Base-by-base conservation (phyloP, 2,329 filamentous ascomycete genomes). In the Nemania diffusa region DNA sequence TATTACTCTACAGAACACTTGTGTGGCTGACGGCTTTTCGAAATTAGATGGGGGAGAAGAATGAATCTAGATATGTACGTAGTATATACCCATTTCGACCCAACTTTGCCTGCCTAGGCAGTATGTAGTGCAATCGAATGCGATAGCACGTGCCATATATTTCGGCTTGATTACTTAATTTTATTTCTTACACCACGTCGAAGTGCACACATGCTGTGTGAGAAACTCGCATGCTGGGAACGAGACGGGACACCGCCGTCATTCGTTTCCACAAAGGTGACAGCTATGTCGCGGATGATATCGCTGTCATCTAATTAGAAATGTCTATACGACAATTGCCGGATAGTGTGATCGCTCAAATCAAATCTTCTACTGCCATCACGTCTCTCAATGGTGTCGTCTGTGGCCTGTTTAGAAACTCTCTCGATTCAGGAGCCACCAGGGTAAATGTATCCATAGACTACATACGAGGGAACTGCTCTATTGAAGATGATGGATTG, bases 301-400 rank as follows among this genome's bases (percentile, higher is more conserved):
- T 24, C 24, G 29, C 2, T 20, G 17, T 40, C 46, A 8, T 62
- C 61, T 57, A 13, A 58, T 53, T 62, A 71, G 69, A 69, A 70
- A 89, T 89, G 86, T 86, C 84, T 69, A 95, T 96, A 75, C 84
- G 84, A 71, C 88, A 84, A 57, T 85, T 97, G 67, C 91, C 93
- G 13, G 81, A 86, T 42, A 84, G 92, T 71, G 92, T 92, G 64
- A 84, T 89, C 73, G 88, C 91, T 55, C 92, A 94, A 77, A 91
- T 99, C 81, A 92, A 91, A 76, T 97, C 95, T 0, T 97, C 95
- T 0, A 88, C 89, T n/a, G 84, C 87, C 62, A 91, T 98, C 72
- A 91, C 89, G 1, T 91, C 89, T 51, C 83, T 98, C 34, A 91
- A 90, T 72, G 86, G 82, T 27, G 93, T 92, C 4, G 82, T 92